These are phyloP conservation scores for Cladosporium cucumerinum DNA, from an alignment of 2,329 filamentous ascomycete species.

Conservation along the genomic window DNA sequence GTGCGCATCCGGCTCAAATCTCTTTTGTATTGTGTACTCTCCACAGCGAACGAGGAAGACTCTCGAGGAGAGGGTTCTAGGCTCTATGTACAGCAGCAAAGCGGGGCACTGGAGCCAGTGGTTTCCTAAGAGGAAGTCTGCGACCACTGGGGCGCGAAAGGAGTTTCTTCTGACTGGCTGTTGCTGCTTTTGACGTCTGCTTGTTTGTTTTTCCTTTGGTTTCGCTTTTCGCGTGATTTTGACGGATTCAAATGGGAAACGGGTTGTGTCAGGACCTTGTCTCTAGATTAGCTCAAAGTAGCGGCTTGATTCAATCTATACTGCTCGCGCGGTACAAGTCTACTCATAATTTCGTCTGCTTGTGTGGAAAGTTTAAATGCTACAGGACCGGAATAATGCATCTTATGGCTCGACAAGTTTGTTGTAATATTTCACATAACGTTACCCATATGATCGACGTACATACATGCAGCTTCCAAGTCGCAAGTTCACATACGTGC, in stretches of 20 bases:
- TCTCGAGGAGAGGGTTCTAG: background rate
- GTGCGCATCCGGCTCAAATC: background rate
- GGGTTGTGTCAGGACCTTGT: background rate
- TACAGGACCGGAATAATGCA: background rate
- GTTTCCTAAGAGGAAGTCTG: background rate
- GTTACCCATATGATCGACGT: background rate
- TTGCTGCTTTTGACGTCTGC: background rate
- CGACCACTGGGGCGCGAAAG: background rate
- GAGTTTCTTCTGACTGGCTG: conserved; percentile 5
- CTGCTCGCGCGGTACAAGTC: background rate
- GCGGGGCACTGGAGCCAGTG: background rate
- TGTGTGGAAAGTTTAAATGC: background rate
- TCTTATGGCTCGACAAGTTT: background rate
- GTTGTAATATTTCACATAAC: fast-evolving
- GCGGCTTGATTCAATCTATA: background rate
- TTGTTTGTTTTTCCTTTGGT: background rate
- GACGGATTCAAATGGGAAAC: background rate
- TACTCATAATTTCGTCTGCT: background rate
- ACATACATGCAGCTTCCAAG: background rate
- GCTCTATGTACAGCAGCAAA: conserved; percentile 3
- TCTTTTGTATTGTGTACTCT: conserved; percentile 6
- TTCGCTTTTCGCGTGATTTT: background rate
- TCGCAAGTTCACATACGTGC: background rate
- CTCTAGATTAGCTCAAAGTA: background rate
- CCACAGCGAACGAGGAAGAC: background rate